Percentiles rank a stretch among this genome's conserved stretches.
phyloP scores from a whole-genome alignment of 2,329 filamentous ascomycete genomes.

The Monosporascus cannonballus region DNA sequence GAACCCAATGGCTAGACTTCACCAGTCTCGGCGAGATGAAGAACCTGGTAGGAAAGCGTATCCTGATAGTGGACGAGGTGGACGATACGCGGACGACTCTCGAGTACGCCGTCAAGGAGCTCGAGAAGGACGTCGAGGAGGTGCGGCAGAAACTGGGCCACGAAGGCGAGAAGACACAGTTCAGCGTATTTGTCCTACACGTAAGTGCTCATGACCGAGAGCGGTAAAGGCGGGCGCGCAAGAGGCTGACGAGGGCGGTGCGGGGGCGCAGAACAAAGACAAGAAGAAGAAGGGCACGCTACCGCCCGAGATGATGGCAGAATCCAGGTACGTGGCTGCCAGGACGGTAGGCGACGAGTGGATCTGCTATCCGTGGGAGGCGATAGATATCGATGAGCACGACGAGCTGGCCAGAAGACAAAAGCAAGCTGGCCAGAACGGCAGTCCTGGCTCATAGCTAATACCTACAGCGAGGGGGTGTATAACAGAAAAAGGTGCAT shows the following conservation, averaged over 20 bases:
- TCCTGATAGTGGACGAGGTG: conserved; percentile 81
- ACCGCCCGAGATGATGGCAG: conserved; percentile 68
- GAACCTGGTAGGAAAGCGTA: conserved; percentile 75
- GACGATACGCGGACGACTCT: conserved; percentile 77
- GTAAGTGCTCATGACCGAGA: conserved; percentile 42
- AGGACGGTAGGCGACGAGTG: conserved; percentile 88
- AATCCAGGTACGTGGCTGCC: conserved; percentile 75
- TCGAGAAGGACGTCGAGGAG: conserved; percentile 82
- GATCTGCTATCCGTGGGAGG: conserved; percentile 99
- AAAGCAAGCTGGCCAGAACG: conserved; percentile 31
- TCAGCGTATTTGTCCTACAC: conserved; percentile 93
- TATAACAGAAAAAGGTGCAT: not conserved
- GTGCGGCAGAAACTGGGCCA: conserved; percentile 69
- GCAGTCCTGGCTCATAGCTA: conserved; percentile 9
- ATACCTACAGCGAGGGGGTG: conserved; percentile 3
- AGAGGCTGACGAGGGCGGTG: not conserved
- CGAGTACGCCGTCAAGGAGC: conserved; percentile 72
- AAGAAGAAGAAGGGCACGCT: conserved; percentile 89
- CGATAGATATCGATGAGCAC: conserved; percentile 87
- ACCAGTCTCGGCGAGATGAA: conserved; percentile 61
- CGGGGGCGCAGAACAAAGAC: conserved; percentile 73
- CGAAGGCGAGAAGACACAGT: conserved; percentile 69
- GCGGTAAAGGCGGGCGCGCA: no score
- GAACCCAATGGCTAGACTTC: conserved; percentile 97
- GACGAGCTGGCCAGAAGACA: conserved; percentile 60